phyloP scores from a whole-genome alignment of 2,329 filamentous ascomycete genomes.

The Colletotrichum tropicicola region DNA sequence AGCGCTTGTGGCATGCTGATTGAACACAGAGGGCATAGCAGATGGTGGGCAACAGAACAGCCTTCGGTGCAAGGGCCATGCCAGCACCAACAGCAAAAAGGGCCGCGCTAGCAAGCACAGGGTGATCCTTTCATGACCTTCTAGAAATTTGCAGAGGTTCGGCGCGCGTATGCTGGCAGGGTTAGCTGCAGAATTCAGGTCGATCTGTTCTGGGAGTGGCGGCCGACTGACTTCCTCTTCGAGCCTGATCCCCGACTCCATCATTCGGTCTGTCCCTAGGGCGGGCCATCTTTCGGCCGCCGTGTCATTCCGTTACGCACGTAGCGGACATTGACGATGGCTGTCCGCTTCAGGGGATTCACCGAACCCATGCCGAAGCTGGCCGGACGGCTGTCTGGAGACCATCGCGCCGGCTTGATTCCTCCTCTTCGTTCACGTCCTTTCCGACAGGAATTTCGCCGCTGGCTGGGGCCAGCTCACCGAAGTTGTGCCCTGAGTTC shows the following conservation, averaged over 20 bases:
- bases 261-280: slow-evolving; percentile 5
- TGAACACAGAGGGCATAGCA: not conserved
- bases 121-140: slow-evolving; percentile 13
- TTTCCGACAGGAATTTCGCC: not conserved
- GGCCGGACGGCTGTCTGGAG: not conserved
- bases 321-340: not conserved
- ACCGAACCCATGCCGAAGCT: slow-evolving; percentile 13
- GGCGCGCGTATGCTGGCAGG: slow-evolving; percentile 5
- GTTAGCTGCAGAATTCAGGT: slow-evolving; percentile 29
- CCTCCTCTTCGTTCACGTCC: not conserved
- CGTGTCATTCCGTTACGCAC: slow-evolving; percentile 11
- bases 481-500: not conserved
- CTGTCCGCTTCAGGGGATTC: not conserved
- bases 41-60: not conserved
- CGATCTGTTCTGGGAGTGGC: slow-evolving; percentile 13
- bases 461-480: too few species aligned
- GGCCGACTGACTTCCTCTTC: slow-evolving; percentile 29
- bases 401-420: not conserved
- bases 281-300: slow-evolving; percentile 15
- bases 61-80: not conserved
- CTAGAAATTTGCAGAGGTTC: slow-evolving; percentile 19
- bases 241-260: slow-evolving; percentile 26
- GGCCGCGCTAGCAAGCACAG: not conserved
- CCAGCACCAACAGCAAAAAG: slow-evolving; percentile 2
- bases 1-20: not conserved